These are phyloP conservation scores for Clavispora fructus DNA, from an alignment of 805 yeast genomes.

Conservation along the genomic window DNA sequence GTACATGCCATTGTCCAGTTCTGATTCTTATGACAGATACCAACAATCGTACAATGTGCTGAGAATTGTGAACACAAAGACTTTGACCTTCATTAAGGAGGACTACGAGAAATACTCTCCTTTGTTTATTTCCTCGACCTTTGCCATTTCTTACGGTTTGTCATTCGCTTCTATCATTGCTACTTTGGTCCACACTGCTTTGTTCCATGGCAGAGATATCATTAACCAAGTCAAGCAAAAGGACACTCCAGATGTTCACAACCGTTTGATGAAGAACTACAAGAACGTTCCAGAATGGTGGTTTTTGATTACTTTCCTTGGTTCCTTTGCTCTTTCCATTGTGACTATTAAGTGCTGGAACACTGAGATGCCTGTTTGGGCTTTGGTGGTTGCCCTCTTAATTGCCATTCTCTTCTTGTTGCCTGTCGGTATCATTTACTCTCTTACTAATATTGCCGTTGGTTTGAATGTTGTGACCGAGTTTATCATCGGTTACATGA, in stretches of 20 bases:
- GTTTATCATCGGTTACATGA: slow-evolving; percentile 39
- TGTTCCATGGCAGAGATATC: slow-evolving; percentile 56
- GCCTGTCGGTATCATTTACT: slow-evolving; percentile 36
- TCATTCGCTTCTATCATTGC: slow-evolving; percentile 58
- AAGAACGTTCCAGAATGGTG: slow-evolving; percentile 43
- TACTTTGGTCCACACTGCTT: slow-evolving; percentile 50
- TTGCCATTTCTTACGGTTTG: slow-evolving; percentile 55
- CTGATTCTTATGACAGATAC: slow-evolving; percentile 47
- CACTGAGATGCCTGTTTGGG: slow-evolving; percentile 42
- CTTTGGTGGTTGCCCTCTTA: slow-evolving; percentile 32
- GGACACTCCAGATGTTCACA: slow-evolving; percentile 41
- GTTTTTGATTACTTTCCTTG: slow-evolving; percentile 27
- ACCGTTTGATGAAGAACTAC: slow-evolving; percentile 48
- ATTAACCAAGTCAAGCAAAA: slow-evolving; percentile 21
- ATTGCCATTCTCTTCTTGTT: slow-evolving; percentile 36
- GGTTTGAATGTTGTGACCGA: slow-evolving; percentile 41
- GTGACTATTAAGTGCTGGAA: slow-evolving; percentile 35
- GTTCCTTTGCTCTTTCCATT: slow-evolving; percentile 31
- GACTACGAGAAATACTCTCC: slow-evolving; percentile 60
- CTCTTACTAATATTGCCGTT: slow-evolving; percentile 33
- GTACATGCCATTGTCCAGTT: slow-evolving; percentile 53
- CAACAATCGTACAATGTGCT: slow-evolving; percentile 47
- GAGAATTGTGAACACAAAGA: slow-evolving; percentile 38
- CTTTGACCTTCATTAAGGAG: slow-evolving; percentile 37
- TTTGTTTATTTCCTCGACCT: slow-evolving; percentile 53